Base-by-base conservation (phyloP, 2,329 filamentous ascomycete genomes). In the Pyricularia sp. region DNA sequence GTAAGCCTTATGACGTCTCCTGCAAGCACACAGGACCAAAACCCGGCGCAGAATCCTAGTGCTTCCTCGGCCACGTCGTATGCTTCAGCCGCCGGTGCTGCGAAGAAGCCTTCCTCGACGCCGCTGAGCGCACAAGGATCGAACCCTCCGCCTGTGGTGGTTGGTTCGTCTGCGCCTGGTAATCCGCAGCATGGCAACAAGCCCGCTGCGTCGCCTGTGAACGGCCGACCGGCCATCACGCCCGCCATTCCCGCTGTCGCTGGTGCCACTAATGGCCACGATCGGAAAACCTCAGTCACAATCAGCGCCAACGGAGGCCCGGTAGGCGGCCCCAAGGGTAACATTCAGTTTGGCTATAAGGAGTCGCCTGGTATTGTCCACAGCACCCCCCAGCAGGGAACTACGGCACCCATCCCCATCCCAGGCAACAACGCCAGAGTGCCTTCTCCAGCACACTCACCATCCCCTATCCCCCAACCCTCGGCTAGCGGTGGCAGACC, bases 391-490 rank as follows among this genome's bases (percentile, higher is more conserved):
- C 86, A 90, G 74, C 79, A 82, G 69, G 78, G 80, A 72, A 79
- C 79, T 72, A 81, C 86, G 72, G 85, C 83, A 55, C 86, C 85
- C 70, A 90, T 86, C 73, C 83, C 82, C 79, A 92, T 87, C 79
- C 88, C 88, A 76, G 79, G 85, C 82, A 76, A 83, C 80, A 67
- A 33, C 31, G 90, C 91, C 71, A 88, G 92, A 74, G 86, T 94
- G 67, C 89, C 89, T 65, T 97, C 94, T 64, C 95, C 95, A 6
- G 89, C 92, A 66, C 90, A 91, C 73, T 97, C 94, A 64, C 95
- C 95, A 4, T 94, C 92, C 61, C 95, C 95, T 4, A 98, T 98
- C 74, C 94, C 95, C 36, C 92, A 94, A 79, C 92, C 93, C 67
- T 88, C 90, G 68, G 89, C 90, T 42, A 92, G 90, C 75, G 95